phyloP scores from a whole-genome alignment of 2,329 filamentous ascomycete species.

The Cladosporium halotolerans region DNA sequence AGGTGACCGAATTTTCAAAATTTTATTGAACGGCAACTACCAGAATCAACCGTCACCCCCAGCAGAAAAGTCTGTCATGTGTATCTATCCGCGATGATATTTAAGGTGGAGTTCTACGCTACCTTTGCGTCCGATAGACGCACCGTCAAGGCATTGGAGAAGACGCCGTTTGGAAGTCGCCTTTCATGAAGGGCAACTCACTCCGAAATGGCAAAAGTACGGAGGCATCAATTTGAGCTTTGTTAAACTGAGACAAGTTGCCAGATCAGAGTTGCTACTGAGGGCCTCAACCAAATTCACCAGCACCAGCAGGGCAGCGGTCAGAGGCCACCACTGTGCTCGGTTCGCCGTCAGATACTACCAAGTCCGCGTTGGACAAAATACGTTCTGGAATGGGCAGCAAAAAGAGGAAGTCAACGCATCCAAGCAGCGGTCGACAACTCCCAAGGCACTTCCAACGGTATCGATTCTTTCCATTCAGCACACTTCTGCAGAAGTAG shows the following conservation, averaged over 20 bases:
- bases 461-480: too few relatives aligned
- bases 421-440: too few relatives aligned
- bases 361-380: neutral
- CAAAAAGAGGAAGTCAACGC: neutral
- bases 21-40: neutral
- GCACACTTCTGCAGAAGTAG: too few relatives aligned
- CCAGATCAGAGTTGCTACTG: neutral
- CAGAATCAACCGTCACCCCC: neutral
- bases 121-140: neutral
- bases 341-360: neutral
- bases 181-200: neutral
- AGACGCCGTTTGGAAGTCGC: neutral
- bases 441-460: too few relatives aligned
- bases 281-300: neutral
- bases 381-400: neutral
- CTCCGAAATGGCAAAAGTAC: neutral
- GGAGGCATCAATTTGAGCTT: neutral
- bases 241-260: neutral
- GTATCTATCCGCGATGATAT: neutral
- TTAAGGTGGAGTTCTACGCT: neutral
- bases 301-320: neutral
- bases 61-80: slow-evolving; percentile 1
- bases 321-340: neutral
- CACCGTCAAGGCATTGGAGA: neutral
- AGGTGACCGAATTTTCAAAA: neutral